Conservation (phyloP, 352 stramenopile species). For the Phytopythium sindhum region DNA sequence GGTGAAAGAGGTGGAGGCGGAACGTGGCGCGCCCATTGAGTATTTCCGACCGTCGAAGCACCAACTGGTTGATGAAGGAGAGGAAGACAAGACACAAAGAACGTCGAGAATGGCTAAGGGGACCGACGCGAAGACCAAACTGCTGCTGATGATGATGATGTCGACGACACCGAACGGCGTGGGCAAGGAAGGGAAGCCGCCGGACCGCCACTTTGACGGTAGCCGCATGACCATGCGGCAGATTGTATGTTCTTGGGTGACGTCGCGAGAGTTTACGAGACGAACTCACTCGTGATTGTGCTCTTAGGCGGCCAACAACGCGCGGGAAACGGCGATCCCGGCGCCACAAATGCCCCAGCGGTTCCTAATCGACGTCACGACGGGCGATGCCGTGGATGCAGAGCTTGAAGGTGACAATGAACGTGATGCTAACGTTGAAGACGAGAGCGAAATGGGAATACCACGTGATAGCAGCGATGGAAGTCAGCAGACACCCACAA, state of each 20-base stretch:
- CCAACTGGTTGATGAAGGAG: not conserved
- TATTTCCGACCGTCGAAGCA: slow-evolving; percentile 29
- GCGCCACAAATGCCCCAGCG: slow-evolving; percentile 30
- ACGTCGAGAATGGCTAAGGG: not conserved
- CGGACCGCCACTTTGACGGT: slow-evolving; percentile 41
- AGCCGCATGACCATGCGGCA: slow-evolving; percentile 67
- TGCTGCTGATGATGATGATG: slow-evolving; percentile 7
- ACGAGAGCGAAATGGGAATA: not conserved
- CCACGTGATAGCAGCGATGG: not conserved
- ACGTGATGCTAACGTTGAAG: not conserved
- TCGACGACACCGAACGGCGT: not conserved
- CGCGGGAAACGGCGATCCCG: slow-evolving; percentile 39
- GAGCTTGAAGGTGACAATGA: slow-evolving; percentile 1
- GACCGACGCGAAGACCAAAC: not conserved
- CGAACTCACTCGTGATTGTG: not conserved
- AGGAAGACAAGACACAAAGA: not conserved
- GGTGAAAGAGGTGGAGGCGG: slow-evolving; percentile 39
- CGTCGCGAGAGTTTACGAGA: not conserved
- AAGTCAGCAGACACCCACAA: not conserved
- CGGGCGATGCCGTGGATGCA: slow-evolving; percentile 21
- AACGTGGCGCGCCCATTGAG: slow-evolving; percentile 38
- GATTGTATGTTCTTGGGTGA: slow-evolving; percentile 22
- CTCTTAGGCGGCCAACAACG: slow-evolving; percentile 34
- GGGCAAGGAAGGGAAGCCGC: not conserved
- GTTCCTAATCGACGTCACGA: slow-evolving; percentile 58